These are phyloP conservation scores for Leccinum pellstonianum DNA, from an alignment of 768 basidiomycete genomes.

Conservation along the genomic window DNA sequence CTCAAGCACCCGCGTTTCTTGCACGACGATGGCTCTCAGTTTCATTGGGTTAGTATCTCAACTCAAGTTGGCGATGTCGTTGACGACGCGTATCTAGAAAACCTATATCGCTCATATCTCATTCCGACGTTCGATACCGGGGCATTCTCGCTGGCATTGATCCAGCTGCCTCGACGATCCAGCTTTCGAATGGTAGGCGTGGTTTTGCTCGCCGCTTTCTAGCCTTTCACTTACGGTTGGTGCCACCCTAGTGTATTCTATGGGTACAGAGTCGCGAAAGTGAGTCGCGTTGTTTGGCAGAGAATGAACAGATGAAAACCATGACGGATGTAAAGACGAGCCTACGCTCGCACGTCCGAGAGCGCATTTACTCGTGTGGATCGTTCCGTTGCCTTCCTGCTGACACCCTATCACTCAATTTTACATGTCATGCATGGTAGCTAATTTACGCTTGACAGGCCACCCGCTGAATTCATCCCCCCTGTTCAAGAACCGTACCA, in stretches of 20 bases:
- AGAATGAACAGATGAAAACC: slow-evolving; percentile 33
- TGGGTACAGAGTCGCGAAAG: slow-evolving; percentile 87
- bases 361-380: slow-evolving; percentile 54
- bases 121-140: slow-evolving; percentile 88
- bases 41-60: slow-evolving; percentile 65
- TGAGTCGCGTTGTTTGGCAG: slow-evolving; percentile 25
- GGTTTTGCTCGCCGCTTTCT: neutral
- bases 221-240: neutral
- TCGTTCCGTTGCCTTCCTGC: slow-evolving; percentile 67
- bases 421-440: slow-evolving; percentile 1
- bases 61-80: neutral
- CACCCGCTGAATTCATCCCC: slow-evolving; percentile 75
- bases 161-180: slow-evolving; percentile 81
- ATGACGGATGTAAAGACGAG: slow-evolving; percentile 43
- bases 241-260: slow-evolving; percentile 61
- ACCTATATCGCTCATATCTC: slow-evolving; percentile 86
- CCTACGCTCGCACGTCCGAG: slow-evolving; percentile 37
- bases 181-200: slow-evolving; percentile 74
- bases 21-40: slow-evolving; percentile 60
- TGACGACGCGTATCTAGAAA: slow-evolving; percentile 50
- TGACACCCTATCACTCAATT: slow-evolving; percentile 31
- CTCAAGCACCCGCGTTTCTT: slow-evolving; percentile 7
- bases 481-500: slow-evolving; percentile 82
- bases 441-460: slow-evolving; percentile 44
- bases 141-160: slow-evolving; percentile 87